Conservation (phyloP, 306 rosid species). For the Rubus idaeus region DNA sequence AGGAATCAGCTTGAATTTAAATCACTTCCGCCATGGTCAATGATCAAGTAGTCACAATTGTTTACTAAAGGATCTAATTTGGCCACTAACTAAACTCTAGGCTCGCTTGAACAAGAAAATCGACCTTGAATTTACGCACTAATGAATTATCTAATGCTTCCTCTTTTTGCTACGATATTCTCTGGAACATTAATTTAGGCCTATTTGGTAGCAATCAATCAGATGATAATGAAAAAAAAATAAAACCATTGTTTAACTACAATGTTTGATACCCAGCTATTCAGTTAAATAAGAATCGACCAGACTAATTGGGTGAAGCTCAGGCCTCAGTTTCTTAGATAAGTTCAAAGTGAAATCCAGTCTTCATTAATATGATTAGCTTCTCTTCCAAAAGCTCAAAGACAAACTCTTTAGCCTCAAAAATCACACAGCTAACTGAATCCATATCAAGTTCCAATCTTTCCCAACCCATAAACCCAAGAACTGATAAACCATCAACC, state of each 20-base stretch:
- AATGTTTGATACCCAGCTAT: not conserved
- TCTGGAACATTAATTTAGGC: not conserved
- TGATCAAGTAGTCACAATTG: not conserved
- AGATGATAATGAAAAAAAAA: not conserved
- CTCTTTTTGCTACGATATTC: not conserved
- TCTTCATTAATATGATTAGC: no score
- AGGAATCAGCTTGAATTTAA: not conserved
- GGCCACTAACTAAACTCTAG: constrained; percentile 5
- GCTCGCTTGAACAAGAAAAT: constrained; percentile 3
- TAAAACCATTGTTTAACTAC: not conserved
- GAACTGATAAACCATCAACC: constrained; percentile 13
- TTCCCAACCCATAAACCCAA: not conserved
- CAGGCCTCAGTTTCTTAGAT: not conserved
- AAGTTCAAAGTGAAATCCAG: not conserved
- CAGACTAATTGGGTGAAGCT: not conserved
- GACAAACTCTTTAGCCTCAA: not conserved
- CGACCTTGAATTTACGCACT: not conserved
- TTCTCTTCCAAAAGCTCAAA: not conserved
- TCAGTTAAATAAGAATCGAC: not conserved
- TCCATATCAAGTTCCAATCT: constrained; percentile 9
- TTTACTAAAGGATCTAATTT: constrained; percentile 3
- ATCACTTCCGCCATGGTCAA: not conserved
- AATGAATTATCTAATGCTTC: not conserved
- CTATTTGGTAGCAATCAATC: not conserved
- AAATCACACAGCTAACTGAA: not conserved